A percentile compares a stretch with the other conserved stretches of the same genome.
phyloP scores from a whole-genome alignment of 225 moss, liverwort and hornwort genomes.

The Ulota crispa region DNA sequence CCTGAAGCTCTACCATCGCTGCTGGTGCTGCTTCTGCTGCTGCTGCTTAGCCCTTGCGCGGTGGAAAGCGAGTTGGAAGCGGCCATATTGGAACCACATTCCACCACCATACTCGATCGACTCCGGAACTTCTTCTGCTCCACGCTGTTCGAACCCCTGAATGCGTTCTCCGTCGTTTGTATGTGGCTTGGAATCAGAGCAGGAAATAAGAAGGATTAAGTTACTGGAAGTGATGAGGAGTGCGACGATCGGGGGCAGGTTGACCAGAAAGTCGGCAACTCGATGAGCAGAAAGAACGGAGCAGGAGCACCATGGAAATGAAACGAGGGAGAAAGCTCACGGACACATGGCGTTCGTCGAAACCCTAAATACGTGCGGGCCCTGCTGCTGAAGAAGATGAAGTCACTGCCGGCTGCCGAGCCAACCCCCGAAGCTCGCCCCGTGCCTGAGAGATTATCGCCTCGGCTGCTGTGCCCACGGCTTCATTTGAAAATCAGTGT shows the following conservation, averaged over 20 bases:
- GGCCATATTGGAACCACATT: conserved; percentile 40
- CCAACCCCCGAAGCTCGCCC: neutral
- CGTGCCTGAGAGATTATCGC: neutral
- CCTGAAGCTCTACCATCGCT: neutral
- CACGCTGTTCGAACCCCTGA: neutral
- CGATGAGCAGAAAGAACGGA: neutral
- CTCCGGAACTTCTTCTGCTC: neutral
- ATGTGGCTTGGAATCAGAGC: neutral
- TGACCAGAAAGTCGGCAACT: neutral
- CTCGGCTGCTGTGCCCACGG: neutral
- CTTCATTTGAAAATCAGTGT: neutral
- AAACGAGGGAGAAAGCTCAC: too few species aligned
- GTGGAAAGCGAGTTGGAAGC: conserved; percentile 39
- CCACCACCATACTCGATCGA: conserved; percentile 42
- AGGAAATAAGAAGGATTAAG: neutral
- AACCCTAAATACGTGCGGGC: neutral
- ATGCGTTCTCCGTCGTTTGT: neutral
- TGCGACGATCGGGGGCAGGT: neutral
- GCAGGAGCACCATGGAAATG: neutral
- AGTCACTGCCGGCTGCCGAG: neutral
- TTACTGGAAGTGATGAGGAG: neutral
- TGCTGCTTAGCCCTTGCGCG: conserved; percentile 19
- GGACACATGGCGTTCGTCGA: too few species aligned
- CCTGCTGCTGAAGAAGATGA: neutral
- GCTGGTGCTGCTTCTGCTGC: conserved; percentile 2